A percentile compares a stretch with the other conserved stretches of the same genome.
Conservation (phyloP, 108 stramenopile genomes). For the Chaetoceros tenuissimus region DNA sequence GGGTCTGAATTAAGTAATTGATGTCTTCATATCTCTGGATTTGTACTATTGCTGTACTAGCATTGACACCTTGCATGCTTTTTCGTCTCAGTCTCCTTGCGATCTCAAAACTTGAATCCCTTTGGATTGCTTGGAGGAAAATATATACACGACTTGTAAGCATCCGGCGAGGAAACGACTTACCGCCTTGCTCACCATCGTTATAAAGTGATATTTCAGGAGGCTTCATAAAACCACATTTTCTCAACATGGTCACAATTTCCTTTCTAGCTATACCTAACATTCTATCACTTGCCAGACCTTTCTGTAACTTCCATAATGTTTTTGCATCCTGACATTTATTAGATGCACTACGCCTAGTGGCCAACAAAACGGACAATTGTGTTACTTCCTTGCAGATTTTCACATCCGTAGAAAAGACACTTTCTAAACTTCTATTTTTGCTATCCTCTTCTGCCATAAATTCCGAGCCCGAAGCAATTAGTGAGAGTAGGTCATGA, state of each 20-base stretch:
- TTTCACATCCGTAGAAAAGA: conserved; percentile 60
- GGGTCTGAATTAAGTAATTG: conserved; percentile 2
- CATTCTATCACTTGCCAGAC: conserved; percentile 55
- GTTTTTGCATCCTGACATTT: conserved; percentile 51
- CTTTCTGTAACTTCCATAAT: conserved; percentile 80
- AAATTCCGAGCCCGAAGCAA: not conserved
- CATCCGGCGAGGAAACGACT: conserved; percentile 59
- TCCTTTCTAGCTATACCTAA: conserved; percentile 50
- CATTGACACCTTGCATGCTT: conserved; percentile 11
- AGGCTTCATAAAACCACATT: conserved; percentile 22
- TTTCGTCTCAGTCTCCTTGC: conserved; percentile 50
- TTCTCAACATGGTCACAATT: conserved; percentile 36
- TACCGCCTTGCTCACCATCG: conserved; percentile 84
- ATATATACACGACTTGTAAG: conserved; percentile 64
- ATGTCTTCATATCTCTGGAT: too few relatives aligned
- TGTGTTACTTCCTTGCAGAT: conserved; percentile 71
- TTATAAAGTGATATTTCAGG: conserved; percentile 41
- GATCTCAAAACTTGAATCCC: conserved; percentile 68
- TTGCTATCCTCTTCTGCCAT: not conserved
- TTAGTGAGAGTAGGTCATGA: not conserved
- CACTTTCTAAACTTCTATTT: not conserved
- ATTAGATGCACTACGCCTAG: conserved; percentile 58
- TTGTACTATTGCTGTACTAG: conserved; percentile 10
- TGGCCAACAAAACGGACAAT: conserved; percentile 53
- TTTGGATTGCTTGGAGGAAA: conserved; percentile 50